Conservation (phyloP, 306 rosid genomes). For the Inga oerstediana region DNA sequence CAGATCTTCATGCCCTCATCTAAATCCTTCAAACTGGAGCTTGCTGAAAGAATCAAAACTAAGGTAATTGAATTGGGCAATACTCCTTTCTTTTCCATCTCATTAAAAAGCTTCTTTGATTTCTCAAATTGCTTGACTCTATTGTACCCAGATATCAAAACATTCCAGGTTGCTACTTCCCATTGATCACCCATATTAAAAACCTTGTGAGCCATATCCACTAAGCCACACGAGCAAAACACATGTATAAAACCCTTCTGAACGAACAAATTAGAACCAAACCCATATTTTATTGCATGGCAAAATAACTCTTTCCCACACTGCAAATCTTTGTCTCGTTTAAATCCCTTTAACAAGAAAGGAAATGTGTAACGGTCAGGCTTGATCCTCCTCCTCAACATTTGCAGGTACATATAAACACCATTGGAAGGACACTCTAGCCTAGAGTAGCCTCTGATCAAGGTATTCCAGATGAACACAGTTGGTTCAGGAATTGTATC, state of each 20-base stretch:
- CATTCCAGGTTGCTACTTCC: constrained; percentile 85
- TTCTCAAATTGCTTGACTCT: constrained; percentile 60
- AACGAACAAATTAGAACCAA: constrained; percentile 65
- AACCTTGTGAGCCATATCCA: constrained; percentile 64
- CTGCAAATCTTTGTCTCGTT: constrained; percentile 33
- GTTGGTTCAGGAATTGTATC: constrained; percentile 67
- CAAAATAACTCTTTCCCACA: constrained; percentile 63
- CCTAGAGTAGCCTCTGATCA: constrained; percentile 79
- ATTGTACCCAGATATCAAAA: constrained; percentile 74
- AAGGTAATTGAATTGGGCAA: constrained; percentile 72
- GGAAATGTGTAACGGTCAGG: constrained; percentile 80
- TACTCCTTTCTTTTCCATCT: constrained; percentile 64
- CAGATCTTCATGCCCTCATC: constrained; percentile 59
- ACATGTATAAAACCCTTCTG: constrained; percentile 70
- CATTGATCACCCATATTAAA: constrained; percentile 51
- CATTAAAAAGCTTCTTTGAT: constrained; percentile 65
- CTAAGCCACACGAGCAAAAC: constrained; percentile 58
- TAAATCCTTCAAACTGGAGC: constrained; percentile 81
- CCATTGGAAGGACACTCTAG: constrained; percentile 47
- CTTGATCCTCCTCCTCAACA: constrained; percentile 53
- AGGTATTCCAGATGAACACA: constrained; percentile 67
- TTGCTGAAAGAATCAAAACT: constrained; percentile 72
- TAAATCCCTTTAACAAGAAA: constrained; percentile 74
- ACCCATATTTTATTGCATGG: constrained; percentile 70
- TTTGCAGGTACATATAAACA: constrained; percentile 60